Evolutionary conservation across 495 filamentous ascomycete species (phyloP).

Genomic region (Thermochaetoides thermophila): DNA sequence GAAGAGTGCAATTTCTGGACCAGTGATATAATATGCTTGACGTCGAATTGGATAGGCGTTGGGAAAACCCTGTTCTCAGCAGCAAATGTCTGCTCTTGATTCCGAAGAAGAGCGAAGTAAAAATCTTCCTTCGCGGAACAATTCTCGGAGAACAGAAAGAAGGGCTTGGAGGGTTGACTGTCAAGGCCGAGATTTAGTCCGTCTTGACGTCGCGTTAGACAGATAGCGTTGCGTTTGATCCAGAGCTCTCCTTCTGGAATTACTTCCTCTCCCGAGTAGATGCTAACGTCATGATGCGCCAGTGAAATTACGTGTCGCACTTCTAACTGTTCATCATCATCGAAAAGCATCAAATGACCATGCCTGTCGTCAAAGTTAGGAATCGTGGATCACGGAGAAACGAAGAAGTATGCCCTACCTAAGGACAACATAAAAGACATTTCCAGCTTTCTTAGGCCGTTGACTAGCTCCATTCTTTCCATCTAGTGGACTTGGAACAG

Average conservation of each 20-base stretch:
- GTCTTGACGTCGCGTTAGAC: conserved; percentile 56
- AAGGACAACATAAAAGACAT: conserved; percentile 88
- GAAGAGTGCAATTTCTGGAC: conserved; percentile 83
- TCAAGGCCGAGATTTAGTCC: conserved; percentile 38
- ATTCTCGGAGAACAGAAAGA: conserved; percentile 87
- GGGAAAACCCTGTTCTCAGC: conserved; percentile 46
- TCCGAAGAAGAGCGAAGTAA: conserved; percentile 81
- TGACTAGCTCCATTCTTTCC: conserved; percentile 35
- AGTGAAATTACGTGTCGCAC: conserved; percentile 90
- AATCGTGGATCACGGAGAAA: conserved; percentile 5
- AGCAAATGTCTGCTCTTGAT: conserved; percentile 53
- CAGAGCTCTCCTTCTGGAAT: conserved; percentile 88
- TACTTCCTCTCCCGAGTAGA: conserved; percentile 66
- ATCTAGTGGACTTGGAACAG: conserved; percentile 33
- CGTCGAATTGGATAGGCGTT: conserved; percentile 60
- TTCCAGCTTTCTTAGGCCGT: conserved; percentile 57
- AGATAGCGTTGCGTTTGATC: conserved; percentile 90
- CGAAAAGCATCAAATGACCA: conserved; percentile 93
- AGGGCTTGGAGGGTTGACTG: conserved; percentile 53
- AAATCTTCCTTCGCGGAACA: conserved; percentile 95
- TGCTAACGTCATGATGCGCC: conserved; percentile 69
- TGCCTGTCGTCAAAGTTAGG: conserved; percentile 43
- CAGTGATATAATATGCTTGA: conserved; percentile 69
- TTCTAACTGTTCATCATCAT: conserved; percentile 74
- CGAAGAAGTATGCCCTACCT: conserved; percentile 36